These are phyloP conservation scores for Lyophyllum atratum DNA, from an alignment of 768 basidiomycete species.

Conservation along the genomic window DNA sequence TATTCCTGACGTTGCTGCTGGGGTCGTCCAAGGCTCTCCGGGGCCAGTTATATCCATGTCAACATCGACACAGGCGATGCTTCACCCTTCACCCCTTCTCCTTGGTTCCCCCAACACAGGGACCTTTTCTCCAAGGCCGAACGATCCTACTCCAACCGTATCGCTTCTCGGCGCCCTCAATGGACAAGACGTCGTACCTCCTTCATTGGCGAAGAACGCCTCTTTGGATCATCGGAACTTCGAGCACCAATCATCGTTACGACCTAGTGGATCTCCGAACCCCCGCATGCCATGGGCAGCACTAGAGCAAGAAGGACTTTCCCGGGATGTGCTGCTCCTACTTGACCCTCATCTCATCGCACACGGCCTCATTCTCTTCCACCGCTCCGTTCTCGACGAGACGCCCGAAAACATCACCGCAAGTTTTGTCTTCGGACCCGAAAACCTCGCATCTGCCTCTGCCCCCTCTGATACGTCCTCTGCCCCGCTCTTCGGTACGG, in stretches of 20 bases:
- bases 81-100: conserved; percentile 46
- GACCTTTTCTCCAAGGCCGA: conserved; percentile 57
- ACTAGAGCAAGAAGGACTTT: conserved; percentile 67
- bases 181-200: conserved; percentile 12
- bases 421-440: conserved; percentile 40
- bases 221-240: conserved; percentile 24
- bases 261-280: conserved; percentile 15
- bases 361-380: conserved; percentile 62
- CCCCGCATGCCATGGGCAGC: conserved; percentile 46
- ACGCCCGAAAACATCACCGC: conserved; percentile 56
- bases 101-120: conserved; percentile 46
- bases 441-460: conserved; percentile 13
- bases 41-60: conserved; percentile 39
- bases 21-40: conserved; percentile 19
- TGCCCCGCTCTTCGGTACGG: conserved; percentile 61
- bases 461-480: conserved; percentile 16
- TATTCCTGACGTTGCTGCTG: conserved; percentile 43
- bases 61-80: conserved; percentile 55
- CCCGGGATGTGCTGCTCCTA: conserved; percentile 61
- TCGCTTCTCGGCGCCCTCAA: conserved; percentile 49
- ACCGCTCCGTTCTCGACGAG: conserved; percentile 52
- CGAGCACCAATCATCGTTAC: conserved; percentile 28
- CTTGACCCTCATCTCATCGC: conserved; percentile 67
- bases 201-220: conserved; percentile 25
- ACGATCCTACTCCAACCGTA: conserved; percentile 36